Conservation (phyloP, 208 protist species). For the Acanthamoeba healyi region DNA sequence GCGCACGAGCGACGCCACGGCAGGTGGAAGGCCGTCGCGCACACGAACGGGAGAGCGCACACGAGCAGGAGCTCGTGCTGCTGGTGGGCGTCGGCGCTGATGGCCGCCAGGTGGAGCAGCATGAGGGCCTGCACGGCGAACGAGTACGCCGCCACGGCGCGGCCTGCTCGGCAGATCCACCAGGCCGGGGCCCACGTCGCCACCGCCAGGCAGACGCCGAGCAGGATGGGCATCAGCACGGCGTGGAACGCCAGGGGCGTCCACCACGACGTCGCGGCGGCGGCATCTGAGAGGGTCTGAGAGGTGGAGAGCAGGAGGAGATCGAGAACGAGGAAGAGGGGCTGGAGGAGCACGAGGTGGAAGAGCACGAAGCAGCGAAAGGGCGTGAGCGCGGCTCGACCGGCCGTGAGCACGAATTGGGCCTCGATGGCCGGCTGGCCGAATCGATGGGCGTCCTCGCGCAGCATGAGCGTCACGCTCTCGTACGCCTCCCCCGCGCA, state of each 20-base stretch:
- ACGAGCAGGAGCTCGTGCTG: constrained; percentile 14
- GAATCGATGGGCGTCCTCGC: constrained; percentile 16
- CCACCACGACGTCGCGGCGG: not conserved
- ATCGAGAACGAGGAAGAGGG: constrained; percentile 12
- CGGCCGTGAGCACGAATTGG: constrained; percentile 6
- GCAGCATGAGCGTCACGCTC: not conserved
- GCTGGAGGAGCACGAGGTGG: constrained; percentile 23
- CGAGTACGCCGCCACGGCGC: constrained; percentile 23
- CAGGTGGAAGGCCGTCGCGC: constrained; percentile 17
- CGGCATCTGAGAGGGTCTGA: not conserved
- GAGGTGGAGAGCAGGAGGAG: not conserved
- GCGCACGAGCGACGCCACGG: constrained; percentile 36
- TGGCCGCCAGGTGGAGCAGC: not conserved
- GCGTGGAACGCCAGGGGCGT: not conserved
- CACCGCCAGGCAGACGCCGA: not conserved
- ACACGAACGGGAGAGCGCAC: constrained; percentile 28
- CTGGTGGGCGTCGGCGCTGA: too few relatives aligned
- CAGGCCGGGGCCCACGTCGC: not conserved
- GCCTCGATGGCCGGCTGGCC: not conserved
- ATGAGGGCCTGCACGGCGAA: not conserved
- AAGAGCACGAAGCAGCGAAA: constrained; percentile 57
- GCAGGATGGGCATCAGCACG: not conserved
- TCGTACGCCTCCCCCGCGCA: constrained; percentile 23
- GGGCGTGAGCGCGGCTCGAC: not conserved
- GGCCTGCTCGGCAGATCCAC: constrained; percentile 2